Conservation (phyloP, 352 stramenopile genomes). For the Phytophthora agathidicida region DNA sequence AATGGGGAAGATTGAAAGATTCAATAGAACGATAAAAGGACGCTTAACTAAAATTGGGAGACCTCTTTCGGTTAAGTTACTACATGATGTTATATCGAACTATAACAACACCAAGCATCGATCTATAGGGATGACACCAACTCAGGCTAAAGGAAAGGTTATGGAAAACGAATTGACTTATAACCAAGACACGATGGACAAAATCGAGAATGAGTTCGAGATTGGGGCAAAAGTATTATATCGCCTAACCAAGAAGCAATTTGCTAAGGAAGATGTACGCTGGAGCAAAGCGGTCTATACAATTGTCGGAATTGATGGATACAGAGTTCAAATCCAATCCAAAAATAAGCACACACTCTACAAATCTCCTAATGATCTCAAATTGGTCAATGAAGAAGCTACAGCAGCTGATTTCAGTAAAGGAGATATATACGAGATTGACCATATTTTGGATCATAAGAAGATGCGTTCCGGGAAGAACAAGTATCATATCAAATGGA, state of each 20-base stretch:
- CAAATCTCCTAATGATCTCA: slow-evolving; percentile 27
- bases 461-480: too few species aligned
- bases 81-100: slow-evolving; percentile 41
- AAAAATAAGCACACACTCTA: slow-evolving; percentile 39
- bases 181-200: slow-evolving; percentile 23
- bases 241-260: slow-evolving; percentile 25
- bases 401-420: slow-evolving; percentile 20
- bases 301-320: slow-evolving; percentile 33
- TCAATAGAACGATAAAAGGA: slow-evolving; percentile 47
- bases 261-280: slow-evolving; percentile 31
- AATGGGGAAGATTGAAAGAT: slow-evolving; percentile 52
- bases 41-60: slow-evolving; percentile 43
- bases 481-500: too few species aligned
- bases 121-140: slow-evolving; percentile 29
- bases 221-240: slow-evolving; percentile 11
- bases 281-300: slow-evolving; percentile 26
- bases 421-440: too few species aligned
- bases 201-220: slow-evolving; percentile 17
- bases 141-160: slow-evolving; percentile 30
- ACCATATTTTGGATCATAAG: too few species aligned
- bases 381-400: slow-evolving; percentile 20
- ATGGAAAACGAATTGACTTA: slow-evolving; percentile 18
- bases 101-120: slow-evolving; percentile 42
- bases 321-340: slow-evolving; percentile 25
- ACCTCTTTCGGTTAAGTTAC: too few species aligned